These are phyloP conservation scores for Peronosclerospora sorghi DNA, from an alignment of 352 stramenopile genomes.

Conservation along the genomic window DNA sequence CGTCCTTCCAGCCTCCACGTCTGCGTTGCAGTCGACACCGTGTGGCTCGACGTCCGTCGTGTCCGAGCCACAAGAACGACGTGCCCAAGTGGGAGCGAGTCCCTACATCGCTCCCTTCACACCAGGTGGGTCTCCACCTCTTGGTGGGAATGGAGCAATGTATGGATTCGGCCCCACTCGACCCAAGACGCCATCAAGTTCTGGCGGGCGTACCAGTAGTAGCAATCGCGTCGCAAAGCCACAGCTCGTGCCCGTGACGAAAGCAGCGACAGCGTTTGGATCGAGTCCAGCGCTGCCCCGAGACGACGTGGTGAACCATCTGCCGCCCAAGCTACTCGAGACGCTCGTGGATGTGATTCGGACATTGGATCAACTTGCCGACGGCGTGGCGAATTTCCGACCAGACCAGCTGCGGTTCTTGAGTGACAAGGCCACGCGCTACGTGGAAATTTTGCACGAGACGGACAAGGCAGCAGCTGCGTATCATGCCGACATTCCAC, in stretches of 20 bases:
- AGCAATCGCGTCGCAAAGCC: slow-evolving; percentile 25
- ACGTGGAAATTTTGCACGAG: slow-evolving; percentile 49
- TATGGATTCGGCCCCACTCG: too few relatives aligned
- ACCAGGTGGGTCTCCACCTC: slow-evolving; percentile 42
- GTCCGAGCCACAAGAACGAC: slow-evolving; percentile 33
- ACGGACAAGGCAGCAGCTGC: slow-evolving; percentile 28
- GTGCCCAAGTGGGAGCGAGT: slow-evolving; percentile 48
- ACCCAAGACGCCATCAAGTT: too few relatives aligned
- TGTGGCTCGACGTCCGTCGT: slow-evolving; percentile 5
- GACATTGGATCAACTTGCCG: slow-evolving; percentile 53
- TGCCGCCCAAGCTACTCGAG: slow-evolving; percentile 46
- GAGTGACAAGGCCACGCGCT: slow-evolving; percentile 41
- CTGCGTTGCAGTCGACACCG: slow-evolving; percentile 11
- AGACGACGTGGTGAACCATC: slow-evolving; percentile 50
- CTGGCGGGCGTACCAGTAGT: slow-evolving; percentile 1
- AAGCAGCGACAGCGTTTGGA: slow-evolving; percentile 5
- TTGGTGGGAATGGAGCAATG: too few relatives aligned
- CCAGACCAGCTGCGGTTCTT: slow-evolving; percentile 49
- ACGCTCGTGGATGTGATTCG: slow-evolving; percentile 44
- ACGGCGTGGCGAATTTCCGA: slow-evolving; percentile 48
- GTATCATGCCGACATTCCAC: slow-evolving; percentile 48
- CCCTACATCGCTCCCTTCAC: slow-evolving; percentile 62
- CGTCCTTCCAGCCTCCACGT: not conserved
- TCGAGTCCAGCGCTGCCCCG: slow-evolving; percentile 21
- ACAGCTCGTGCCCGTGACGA: slow-evolving; percentile 41